phyloP scores from a whole-genome alignment of 2,329 filamentous ascomycete species.

The Camillea tinctor region DNA sequence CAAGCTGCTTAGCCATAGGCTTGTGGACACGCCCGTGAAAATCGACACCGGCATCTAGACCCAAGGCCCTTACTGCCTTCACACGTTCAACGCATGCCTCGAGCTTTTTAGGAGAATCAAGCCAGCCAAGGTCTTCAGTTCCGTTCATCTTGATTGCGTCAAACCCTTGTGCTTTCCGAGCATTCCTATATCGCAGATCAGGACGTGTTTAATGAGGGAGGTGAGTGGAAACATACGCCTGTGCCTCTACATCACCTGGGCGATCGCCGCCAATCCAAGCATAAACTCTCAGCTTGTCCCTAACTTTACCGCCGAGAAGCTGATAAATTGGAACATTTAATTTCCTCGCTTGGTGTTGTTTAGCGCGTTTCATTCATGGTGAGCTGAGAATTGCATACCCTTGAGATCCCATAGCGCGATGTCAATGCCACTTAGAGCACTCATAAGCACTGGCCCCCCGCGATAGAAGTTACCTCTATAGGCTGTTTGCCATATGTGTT shows the following conservation, averaged over 20 bases:
- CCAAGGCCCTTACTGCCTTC: constrained; percentile 65
- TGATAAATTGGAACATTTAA: constrained; percentile 68
- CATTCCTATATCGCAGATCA: constrained; percentile 40
- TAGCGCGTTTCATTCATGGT: background rate
- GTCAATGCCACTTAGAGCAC: constrained; percentile 72
- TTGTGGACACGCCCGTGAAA: constrained; percentile 77
- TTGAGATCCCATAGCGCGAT: constrained; percentile 81
- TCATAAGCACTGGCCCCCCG: constrained; percentile 79
- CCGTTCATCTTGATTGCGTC: constrained; percentile 76
- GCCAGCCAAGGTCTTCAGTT: constrained; percentile 72
- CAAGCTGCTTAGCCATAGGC: constrained; percentile 79
- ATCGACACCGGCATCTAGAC: constrained; percentile 72
- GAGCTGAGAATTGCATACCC: constrained; percentile 30
- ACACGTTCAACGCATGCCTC: constrained; percentile 65
- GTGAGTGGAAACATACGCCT: constrained; percentile 47
- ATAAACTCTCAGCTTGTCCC: constrained; percentile 69
- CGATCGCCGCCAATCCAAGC: constrained; percentile 77
- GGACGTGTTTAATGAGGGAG: background rate
- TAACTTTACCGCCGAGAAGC: constrained; percentile 71
- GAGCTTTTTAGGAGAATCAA: constrained; percentile 67
- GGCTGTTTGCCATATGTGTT: constrained; percentile 75
- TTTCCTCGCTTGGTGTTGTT: constrained; percentile 37
- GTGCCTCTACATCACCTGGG: constrained; percentile 62
- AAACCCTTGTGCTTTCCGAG: constrained; percentile 60
- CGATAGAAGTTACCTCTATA: constrained; percentile 74